phyloP scores from a whole-genome alignment of 345 rosid genomes.

The Iberis pinnata region DNA sequence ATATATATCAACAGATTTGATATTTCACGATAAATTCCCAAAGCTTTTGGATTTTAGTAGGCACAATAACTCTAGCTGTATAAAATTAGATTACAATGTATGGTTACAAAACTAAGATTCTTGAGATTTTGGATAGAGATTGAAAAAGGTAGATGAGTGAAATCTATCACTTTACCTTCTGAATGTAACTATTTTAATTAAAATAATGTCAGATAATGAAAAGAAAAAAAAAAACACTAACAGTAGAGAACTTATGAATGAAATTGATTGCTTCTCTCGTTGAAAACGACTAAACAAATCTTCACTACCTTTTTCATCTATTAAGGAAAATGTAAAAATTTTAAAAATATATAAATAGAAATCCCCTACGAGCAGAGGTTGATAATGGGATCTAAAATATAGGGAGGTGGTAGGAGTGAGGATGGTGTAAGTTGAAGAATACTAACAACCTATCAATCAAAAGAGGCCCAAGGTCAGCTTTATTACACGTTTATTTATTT shows the following conservation, averaged over 20 bases:
- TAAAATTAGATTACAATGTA: neutral
- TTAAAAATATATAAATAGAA: neutral
- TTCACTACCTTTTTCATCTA: no score
- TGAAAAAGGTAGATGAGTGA: slow-evolving; percentile 1
- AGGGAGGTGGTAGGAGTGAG: slow-evolving; percentile 20
- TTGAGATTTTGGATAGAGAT: slow-evolving; percentile 7
- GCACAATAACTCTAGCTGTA: neutral
- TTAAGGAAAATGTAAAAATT: no score
- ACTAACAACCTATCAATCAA: slow-evolving; percentile 18
- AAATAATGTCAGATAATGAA: no score
- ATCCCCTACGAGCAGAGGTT: slow-evolving; percentile 1
- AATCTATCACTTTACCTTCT: neutral
- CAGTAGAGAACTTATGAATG: no score
- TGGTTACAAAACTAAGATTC: slow-evolving; percentile 4
- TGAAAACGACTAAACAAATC: no score
- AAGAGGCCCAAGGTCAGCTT: slow-evolving; percentile 24
- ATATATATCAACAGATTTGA: no score
- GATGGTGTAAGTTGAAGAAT: slow-evolving; percentile 28
- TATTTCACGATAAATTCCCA: no score
- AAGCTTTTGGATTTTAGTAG: neutral
- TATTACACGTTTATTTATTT: slow-evolving; percentile 19
- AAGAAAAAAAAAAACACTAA: no score
- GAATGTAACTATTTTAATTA: neutral
- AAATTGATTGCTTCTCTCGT: no score
- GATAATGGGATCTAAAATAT: slow-evolving; percentile 3